A percentile compares a stretch with the other conserved stretches of the same genome.
Evolutionary conservation across 768 basidiomycete genomes (phyloP).

Genomic region (Lentinula boryana): DNA sequence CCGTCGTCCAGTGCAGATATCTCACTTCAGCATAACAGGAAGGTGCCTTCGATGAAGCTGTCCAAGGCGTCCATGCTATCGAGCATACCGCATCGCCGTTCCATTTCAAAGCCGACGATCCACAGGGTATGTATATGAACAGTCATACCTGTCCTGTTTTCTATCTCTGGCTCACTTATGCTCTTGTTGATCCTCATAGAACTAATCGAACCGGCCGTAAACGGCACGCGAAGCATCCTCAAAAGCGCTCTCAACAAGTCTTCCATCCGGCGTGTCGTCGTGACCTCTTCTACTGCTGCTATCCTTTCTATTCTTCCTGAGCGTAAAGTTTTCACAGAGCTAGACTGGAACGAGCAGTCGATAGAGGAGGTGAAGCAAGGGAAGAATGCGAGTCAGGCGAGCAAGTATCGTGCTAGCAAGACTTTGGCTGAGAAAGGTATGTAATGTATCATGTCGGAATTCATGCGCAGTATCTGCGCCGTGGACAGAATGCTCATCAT

Average conservation of each 20-base stretch:
- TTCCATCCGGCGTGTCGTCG: conserved; percentile 51
- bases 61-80: conserved; percentile 70
- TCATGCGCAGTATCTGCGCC: too few relatives aligned
- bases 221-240: conserved; percentile 48
- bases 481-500: too few relatives aligned
- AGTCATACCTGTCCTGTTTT: not conserved
- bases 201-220: conserved; percentile 50
- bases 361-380: conserved; percentile 45
- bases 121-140: conserved; percentile 23
- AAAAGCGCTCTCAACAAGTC: not conserved
- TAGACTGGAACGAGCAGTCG: conserved; percentile 54
- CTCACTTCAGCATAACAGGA: conserved; percentile 26
- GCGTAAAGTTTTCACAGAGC: conserved; percentile 33
- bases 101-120: conserved; percentile 37
- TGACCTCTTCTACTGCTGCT: conserved; percentile 54
- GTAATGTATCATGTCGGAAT: not conserved
- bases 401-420: conserved; percentile 56
- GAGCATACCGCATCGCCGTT: conserved; percentile 67
- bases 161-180: not conserved
- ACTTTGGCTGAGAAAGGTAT: conserved; percentile 51
- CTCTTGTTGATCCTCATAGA: conserved; percentile 21
- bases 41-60: conserved; percentile 74
- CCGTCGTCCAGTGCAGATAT: not conserved
- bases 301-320: conserved; percentile 24
- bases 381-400: conserved; percentile 27